A percentile compares a stretch with the other conserved stretches of the same genome.
Conservation (phyloP, 768 basidiomycete species). For the Xerocomus spinulosus region DNA sequence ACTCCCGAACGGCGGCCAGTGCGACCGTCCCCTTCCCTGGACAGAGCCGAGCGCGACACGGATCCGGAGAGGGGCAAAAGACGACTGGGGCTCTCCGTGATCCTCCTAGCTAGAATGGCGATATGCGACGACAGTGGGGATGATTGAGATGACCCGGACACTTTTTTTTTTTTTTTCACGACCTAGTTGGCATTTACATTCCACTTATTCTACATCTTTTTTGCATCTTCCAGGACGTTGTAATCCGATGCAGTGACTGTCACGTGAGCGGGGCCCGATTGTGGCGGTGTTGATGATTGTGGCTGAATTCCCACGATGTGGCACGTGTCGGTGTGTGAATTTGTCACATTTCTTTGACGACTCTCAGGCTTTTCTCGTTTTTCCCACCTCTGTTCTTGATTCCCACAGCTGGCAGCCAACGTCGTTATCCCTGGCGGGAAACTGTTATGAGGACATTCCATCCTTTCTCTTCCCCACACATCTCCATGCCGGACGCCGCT, state of each 20-base stretch:
- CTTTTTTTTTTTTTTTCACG: slow-evolving; percentile 9
- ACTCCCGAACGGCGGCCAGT: slow-evolving; percentile 16
- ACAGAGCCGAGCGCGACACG: slow-evolving; percentile 19
- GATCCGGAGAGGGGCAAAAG: slow-evolving; percentile 27
- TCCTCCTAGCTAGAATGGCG: slow-evolving; percentile 32
- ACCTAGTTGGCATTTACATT: slow-evolving; percentile 4
- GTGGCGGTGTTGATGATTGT: slow-evolving; percentile 18
- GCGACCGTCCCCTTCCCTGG: slow-evolving; percentile 34
- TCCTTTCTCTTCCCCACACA: slow-evolving; percentile 39
- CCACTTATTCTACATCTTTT: slow-evolving; percentile 15
- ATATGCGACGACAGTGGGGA: not conserved
- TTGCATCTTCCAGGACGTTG: slow-evolving; percentile 12
- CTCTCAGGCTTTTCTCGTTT: slow-evolving; percentile 32
- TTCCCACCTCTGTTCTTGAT: slow-evolving; percentile 43
- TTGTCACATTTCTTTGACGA: slow-evolving; percentile 23
- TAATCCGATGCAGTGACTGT: slow-evolving; percentile 16
- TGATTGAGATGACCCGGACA: slow-evolving; percentile 19
- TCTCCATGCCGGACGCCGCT: slow-evolving; percentile 38
- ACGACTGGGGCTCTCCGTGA: slow-evolving; percentile 34
- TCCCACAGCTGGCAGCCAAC: slow-evolving; percentile 44
- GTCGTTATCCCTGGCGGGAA: slow-evolving; percentile 38
- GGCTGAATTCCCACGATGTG: slow-evolving; percentile 25
- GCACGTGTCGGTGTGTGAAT: slow-evolving; percentile 30
- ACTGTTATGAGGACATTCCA: slow-evolving; percentile 43
- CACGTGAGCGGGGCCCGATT: not conserved